Conservation (phyloP, 768 basidiomycete species). For the Hericium rajendrae region DNA sequence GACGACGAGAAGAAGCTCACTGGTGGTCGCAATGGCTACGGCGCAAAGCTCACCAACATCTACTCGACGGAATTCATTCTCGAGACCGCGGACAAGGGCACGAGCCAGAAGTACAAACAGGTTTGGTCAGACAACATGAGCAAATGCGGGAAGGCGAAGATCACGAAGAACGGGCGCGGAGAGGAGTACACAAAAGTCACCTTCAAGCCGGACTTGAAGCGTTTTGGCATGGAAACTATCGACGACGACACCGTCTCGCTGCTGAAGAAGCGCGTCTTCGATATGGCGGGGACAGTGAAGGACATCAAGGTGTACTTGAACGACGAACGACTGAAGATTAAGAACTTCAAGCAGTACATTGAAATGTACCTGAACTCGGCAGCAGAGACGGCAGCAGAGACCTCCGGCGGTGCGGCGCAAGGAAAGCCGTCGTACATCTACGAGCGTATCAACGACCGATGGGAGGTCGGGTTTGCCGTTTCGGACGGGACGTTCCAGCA, state of each 20-base stretch:
- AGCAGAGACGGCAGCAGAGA: conserved; percentile 56
- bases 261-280: conserved; percentile 89
- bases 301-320: conserved; percentile 92
- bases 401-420: conserved; percentile 71
- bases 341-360: conserved; percentile 95
- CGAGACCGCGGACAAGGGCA: conserved; percentile 88
- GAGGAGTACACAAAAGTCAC: conserved; percentile 92
- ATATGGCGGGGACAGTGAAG: conserved; percentile 91
- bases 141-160: conserved; percentile 80
- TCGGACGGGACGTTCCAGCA: conserved; percentile 90
- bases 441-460: conserved; percentile 71
- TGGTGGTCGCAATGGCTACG: conserved; percentile 97
- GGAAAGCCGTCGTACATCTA: conserved; percentile 72
- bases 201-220: conserved; percentile 83
- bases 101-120: conserved; percentile 87
- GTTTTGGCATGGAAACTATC: conserved; percentile 87
- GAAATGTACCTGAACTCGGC: conserved; percentile 84
- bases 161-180: conserved; percentile 78
- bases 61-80: conserved; percentile 95
- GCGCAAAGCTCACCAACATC: conserved; percentile 96
- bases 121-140: conserved; percentile 93
- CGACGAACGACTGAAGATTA: conserved; percentile 84
- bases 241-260: conserved; percentile 87
- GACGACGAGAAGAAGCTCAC: conserved; percentile 98
- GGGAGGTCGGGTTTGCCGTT: conserved; percentile 93